Conservation (phyloP, 352 stramenopile genomes). For the Globisporangium abappressorium region DNA sequence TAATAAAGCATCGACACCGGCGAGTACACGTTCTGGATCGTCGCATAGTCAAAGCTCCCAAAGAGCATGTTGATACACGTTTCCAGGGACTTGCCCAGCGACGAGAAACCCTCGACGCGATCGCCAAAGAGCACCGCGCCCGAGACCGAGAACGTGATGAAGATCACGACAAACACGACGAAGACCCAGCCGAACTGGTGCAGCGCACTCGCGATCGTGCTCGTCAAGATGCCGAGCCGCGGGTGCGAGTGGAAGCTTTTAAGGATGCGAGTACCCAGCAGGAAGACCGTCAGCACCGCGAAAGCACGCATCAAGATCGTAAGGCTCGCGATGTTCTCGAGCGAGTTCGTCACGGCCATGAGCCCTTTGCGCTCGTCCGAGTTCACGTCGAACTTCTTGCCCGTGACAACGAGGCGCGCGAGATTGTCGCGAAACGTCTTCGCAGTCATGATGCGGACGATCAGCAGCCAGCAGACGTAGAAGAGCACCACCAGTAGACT, state of each 20-base stretch:
- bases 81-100: slow-evolving; percentile 37
- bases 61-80: slow-evolving; percentile 71
- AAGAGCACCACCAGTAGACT: slow-evolving; percentile 24
- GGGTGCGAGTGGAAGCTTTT: slow-evolving; percentile 55
- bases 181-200: slow-evolving; percentile 53
- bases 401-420: slow-evolving; percentile 30
- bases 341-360: slow-evolving; percentile 23
- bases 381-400: slow-evolving; percentile 30
- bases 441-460: slow-evolving; percentile 38
- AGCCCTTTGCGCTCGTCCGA: slow-evolving; percentile 28
- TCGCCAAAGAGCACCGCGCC: slow-evolving; percentile 58
- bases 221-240: slow-evolving; percentile 49
- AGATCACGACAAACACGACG: slow-evolving; percentile 55
- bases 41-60: slow-evolving; percentile 54
- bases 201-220: slow-evolving; percentile 47
- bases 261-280: slow-evolving; percentile 38
- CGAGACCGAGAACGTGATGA: slow-evolving; percentile 47
- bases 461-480: slow-evolving; percentile 32
- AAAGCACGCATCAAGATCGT: slow-evolving; percentile 33
- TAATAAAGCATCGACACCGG: slow-evolving; percentile 60
- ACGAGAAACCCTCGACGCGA: slow-evolving; percentile 44
- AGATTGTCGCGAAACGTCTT: slow-evolving; percentile 44
- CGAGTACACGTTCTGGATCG: slow-evolving; percentile 38
- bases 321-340: slow-evolving; percentile 23
- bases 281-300: slow-evolving; percentile 30